A percentile compares a stretch with the other conserved stretches of the same genome.
phyloP scores from a whole-genome alignment of 1,284 basidiomycete species.

The Puccinia coronata region DNA sequence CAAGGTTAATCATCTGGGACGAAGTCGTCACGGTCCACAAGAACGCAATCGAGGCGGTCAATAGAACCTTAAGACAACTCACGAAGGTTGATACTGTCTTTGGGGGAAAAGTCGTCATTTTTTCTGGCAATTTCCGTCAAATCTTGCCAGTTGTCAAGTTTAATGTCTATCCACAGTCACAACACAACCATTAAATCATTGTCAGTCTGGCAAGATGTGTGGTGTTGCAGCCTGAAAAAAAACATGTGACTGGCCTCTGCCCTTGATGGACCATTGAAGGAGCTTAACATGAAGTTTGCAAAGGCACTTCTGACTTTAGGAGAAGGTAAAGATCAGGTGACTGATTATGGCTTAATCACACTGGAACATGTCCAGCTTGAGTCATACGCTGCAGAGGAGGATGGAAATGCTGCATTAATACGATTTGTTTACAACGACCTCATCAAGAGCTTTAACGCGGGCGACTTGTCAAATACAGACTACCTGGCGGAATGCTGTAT shows the following conservation, averaged over 20 bases:
- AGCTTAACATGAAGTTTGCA: background rate
- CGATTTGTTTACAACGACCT: background rate
- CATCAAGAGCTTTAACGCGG: background rate
- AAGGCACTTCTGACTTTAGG: background rate
- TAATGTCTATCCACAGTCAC: no score
- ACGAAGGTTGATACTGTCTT: background rate
- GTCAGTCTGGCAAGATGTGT: background rate
- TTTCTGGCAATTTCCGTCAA: slow-evolving; percentile 16
- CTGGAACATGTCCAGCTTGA: no score
- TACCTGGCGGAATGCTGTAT: background rate
- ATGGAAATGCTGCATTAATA: background rate
- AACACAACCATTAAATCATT: background rate
- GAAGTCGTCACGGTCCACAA: slow-evolving; percentile 27
- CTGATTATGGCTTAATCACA: background rate
- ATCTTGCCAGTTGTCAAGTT: background rate
- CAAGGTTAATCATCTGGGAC: slow-evolving; percentile 36
- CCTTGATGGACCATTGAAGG: background rate
- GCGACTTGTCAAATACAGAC: no score
- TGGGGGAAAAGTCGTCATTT: slow-evolving; percentile 4
- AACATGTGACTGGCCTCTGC: background rate
- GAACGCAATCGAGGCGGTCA: slow-evolving; percentile 27
- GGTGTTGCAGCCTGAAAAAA: background rate
- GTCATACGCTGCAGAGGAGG: background rate
- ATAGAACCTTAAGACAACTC: background rate
- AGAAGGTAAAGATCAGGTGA: background rate